Evolutionary conservation across 352 stramenopile genomes (phyloP).

Genomic region (Globisporangium barbulae): DNA sequence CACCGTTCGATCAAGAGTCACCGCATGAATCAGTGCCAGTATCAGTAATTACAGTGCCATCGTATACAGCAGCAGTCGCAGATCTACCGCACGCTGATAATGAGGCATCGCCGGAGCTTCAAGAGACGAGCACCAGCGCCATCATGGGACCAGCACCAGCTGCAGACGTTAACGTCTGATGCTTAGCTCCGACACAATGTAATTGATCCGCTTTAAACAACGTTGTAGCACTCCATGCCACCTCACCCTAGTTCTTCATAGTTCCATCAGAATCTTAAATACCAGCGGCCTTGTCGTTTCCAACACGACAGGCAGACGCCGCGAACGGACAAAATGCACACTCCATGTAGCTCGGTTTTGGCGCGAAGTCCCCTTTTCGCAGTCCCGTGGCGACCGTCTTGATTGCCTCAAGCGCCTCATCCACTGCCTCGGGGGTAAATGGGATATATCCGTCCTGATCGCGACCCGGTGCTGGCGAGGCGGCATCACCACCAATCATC

Average conservation of each 20-base stretch:
- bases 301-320: slow-evolving; percentile 46
- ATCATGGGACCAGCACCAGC: neutral
- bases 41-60: neutral
- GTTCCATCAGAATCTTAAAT: neutral
- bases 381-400: slow-evolving; percentile 33
- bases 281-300: slow-evolving; percentile 11
- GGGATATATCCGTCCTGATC: slow-evolving; percentile 37
- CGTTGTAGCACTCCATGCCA: neutral
- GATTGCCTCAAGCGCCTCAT: slow-evolving; percentile 39
- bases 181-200: neutral
- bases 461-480: slow-evolving; percentile 3
- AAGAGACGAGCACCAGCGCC: neutral
- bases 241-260: neutral
- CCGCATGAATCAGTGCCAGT: neutral
- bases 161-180: neutral
- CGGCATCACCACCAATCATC: slow-evolving; percentile 36
- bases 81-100: neutral
- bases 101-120: neutral
- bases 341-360: slow-evolving; percentile 53
- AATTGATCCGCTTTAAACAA: neutral
- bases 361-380: slow-evolving; percentile 45
- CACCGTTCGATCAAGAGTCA: neutral
- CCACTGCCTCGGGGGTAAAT: slow-evolving; percentile 27
- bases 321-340: slow-evolving; percentile 75
- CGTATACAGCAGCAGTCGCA: neutral